These are phyloP conservation scores for Lycium ferocissimum DNA, from an alignment of 257 asterid genomes.

Conservation along the genomic window DNA sequence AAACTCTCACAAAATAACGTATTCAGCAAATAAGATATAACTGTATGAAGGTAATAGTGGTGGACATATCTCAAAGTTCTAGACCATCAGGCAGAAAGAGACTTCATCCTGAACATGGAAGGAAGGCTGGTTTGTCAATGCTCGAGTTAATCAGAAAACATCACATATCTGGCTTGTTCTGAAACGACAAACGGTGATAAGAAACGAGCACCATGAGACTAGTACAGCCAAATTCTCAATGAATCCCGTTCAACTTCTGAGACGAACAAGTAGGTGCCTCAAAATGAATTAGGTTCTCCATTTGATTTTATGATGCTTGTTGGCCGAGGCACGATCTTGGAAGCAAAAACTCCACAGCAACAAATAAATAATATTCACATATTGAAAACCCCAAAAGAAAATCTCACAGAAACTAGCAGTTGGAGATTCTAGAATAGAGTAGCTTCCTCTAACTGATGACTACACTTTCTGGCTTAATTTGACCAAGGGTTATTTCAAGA, in stretches of 20 bases:
- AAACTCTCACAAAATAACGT: background rate
- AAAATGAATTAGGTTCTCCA: background rate
- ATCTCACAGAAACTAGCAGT: conserved; percentile 2
- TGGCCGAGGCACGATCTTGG: background rate
- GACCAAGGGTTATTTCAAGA: background rate
- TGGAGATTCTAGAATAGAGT: background rate
- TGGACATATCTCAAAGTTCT: conserved; percentile 14
- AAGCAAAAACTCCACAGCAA: background rate
- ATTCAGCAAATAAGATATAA: background rate
- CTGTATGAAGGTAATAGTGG: background rate
- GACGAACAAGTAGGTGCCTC: background rate
- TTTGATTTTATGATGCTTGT: background rate
- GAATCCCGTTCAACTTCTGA: background rate
- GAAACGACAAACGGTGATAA: background rate
- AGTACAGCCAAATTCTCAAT: background rate
- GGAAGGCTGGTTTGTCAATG: background rate
- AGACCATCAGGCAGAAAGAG: background rate
- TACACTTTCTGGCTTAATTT: background rate
- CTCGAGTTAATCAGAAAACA: background rate
- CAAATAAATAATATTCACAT: background rate
- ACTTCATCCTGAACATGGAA: background rate
- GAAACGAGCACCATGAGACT: background rate
- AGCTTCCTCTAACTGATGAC: background rate
- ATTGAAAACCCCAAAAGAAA: background rate
- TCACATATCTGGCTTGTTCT: background rate